Conservation (phyloP, 2,329 filamentous ascomycete genomes). For the Pseudopyricularia javanii region DNA sequence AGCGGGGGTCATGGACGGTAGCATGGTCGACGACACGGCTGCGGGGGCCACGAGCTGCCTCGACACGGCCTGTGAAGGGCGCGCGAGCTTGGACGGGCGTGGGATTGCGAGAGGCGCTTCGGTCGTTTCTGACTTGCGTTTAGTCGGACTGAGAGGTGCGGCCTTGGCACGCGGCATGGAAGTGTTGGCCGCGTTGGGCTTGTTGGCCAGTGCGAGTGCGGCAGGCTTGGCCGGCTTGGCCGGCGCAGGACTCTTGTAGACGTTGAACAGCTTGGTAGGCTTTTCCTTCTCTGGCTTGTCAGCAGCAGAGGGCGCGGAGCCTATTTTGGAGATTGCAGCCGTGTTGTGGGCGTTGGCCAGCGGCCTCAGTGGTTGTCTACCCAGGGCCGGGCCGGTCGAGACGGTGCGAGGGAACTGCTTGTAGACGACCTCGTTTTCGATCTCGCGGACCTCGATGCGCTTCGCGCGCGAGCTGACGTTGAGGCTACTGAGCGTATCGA, state of each 20-base stretch:
- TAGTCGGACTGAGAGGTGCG: slow-evolving; percentile 17
- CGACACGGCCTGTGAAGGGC: slow-evolving; percentile 11
- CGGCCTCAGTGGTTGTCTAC: slow-evolving; percentile 68
- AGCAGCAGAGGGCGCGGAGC: slow-evolving; percentile 28
- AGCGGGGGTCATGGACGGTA: slow-evolving; percentile 48
- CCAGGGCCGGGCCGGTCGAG: slow-evolving; percentile 25
- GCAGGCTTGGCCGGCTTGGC: slow-evolving; percentile 28
- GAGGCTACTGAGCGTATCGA: slow-evolving; percentile 84
- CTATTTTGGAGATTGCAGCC: slow-evolving; percentile 21
- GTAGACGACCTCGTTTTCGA: slow-evolving; percentile 90
- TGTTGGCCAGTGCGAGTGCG: slow-evolving; percentile 9
- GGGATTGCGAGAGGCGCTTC: slow-evolving; percentile 7
- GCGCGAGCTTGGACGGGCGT: slow-evolving; percentile 31
- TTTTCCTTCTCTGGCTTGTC: slow-evolving; percentile 47
- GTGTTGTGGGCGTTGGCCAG: slow-evolving; percentile 58
- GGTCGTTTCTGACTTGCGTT: slow-evolving; percentile 24
- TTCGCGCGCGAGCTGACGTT: slow-evolving; percentile 94
- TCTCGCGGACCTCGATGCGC: slow-evolving; percentile 89
- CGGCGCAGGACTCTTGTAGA: slow-evolving; percentile 60
- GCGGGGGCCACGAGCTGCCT: background rate
- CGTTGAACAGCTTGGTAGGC: slow-evolving; percentile 72
- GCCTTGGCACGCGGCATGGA: slow-evolving; percentile 14
- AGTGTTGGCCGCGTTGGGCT: slow-evolving; percentile 16
- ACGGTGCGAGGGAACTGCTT: slow-evolving; percentile 53
- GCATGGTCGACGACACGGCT: slow-evolving; percentile 8